Percentiles rank a stretch among this genome's conserved stretches.
Conservation (phyloP, 1,284 basidiomycete species). For the Leccinum subspadiceum region DNA sequence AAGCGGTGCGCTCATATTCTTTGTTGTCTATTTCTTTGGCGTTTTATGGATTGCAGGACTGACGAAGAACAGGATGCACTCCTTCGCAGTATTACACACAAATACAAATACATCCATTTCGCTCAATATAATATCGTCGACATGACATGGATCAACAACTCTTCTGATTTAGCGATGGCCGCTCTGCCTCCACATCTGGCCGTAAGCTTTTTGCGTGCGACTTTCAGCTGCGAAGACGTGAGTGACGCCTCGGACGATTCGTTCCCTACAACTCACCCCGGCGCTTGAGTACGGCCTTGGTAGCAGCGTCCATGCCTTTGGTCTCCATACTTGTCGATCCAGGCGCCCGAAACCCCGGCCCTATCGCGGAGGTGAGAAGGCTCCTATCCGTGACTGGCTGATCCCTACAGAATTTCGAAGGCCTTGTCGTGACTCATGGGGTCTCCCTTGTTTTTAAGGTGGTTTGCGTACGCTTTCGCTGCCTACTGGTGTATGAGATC, state of each 20-base stretch:
- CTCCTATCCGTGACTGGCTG: not conserved
- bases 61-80: constrained; percentile 81
- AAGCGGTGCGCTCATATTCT: constrained; percentile 61
- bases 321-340: constrained; percentile 27
- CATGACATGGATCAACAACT: not conserved
- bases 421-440: constrained; percentile 27
- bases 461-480: constrained; percentile 30
- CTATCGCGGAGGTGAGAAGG: constrained; percentile 12
- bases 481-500: constrained; percentile 15
- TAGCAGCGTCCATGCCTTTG: constrained; percentile 22
- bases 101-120: not conserved
- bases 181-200: constrained; percentile 2
- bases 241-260: not conserved
- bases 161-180: constrained; percentile 6
- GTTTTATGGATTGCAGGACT: constrained; percentile 47
- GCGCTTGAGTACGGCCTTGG: constrained; percentile 17
- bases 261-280: constrained; percentile 19
- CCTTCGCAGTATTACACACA: too few relatives aligned
- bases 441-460: constrained; percentile 16
- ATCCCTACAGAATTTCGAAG: constrained; percentile 25
- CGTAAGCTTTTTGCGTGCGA: constrained; percentile 7
- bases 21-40: not conserved
- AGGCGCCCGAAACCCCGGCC: constrained; percentile 27
- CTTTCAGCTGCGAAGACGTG: constrained; percentile 16
- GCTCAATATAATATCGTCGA: not conserved